Evolutionary conservation across 1,139 yeast genomes (phyloP), one percentile per base, ranked within the genome.

Genomic region (Kodamaea derodonti): DNA sequence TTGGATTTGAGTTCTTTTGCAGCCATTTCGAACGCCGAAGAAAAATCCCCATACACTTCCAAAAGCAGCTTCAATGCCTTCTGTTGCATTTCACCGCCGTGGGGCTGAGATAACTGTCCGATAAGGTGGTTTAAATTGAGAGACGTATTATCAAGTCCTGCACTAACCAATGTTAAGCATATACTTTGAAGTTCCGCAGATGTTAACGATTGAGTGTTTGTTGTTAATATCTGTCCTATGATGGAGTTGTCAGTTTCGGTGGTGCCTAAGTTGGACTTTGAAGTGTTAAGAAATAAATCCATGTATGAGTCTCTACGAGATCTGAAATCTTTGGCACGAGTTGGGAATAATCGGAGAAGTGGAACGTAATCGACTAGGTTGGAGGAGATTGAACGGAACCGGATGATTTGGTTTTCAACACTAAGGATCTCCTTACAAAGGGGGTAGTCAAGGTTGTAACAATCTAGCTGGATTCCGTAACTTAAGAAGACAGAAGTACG

Each of bases 131-230:
- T 72, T 37, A 83, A 60, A 35, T 76, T 81, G 20, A 82, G 63
- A 0, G 90, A 83, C 1, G 83, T 76, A 40, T 84, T 84, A 50
- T 84, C 92, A 23, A 84, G 58, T 0, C 94, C 94, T 4, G 92
- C 92, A 45, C 88, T 80, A 0, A 84, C 80, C 81, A 83, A 77
- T 0, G 92, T 80, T 30, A 84, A 59, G 50, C 90, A 82, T 6
- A 81, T 69, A 31, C 86, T 77, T 35, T 69, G 69, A 31, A 81
- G 54, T 48, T 83, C 87, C 2, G 56, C 56, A 1, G 52, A 55
- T 4, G 58, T 54, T 20, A 71, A 41, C 12, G 24, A 13, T 9
- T 26, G 29, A 13, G 8, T 30, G 12, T 46, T 47, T 27, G 23
- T 37, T n/a, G 27, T 20, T 10, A 38, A n/a, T 2, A 70, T 60